Conservation (phyloP, 345 rosid genomes). For the Atalantia buxifolia region DNA sequence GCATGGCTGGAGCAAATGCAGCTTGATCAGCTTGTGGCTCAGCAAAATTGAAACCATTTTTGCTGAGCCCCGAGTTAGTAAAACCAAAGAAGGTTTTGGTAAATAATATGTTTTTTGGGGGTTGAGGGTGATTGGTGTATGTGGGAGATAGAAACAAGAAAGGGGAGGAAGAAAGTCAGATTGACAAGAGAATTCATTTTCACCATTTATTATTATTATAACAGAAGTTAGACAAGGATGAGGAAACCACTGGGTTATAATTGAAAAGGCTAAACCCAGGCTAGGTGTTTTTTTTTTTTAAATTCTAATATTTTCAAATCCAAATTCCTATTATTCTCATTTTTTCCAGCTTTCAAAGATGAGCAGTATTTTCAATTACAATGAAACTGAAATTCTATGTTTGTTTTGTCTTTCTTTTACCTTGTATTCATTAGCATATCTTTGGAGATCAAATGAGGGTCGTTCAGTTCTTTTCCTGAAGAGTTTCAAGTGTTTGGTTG, state of each 20-base stretch:
- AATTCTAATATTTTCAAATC: conserved; percentile 25
- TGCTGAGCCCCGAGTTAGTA: conserved; percentile 29
- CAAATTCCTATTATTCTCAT: conserved; percentile 28
- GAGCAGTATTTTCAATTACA: conserved; percentile 20
- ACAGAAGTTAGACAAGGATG: conserved; percentile 33
- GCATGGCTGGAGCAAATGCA: conserved; percentile 89
- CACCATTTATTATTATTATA: conserved; percentile 42
- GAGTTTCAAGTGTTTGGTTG: background rate
- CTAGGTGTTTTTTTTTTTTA: conserved; percentile 18
- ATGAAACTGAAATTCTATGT: conserved; percentile 16
- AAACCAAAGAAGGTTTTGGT: conserved; percentile 44
- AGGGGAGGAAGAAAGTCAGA: conserved; percentile 19
- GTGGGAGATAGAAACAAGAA: conserved; percentile 22
- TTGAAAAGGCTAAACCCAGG: conserved; percentile 26
- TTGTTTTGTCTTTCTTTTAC: conserved; percentile 9
- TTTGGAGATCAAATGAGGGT: conserved; percentile 16
- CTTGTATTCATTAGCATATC: conserved; percentile 25
- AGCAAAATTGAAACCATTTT: conserved; percentile 57
- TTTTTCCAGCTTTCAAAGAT: conserved; percentile 18
- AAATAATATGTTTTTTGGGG: conserved; percentile 30
- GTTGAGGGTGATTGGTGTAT: conserved; percentile 23
- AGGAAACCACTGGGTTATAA: conserved; percentile 32
- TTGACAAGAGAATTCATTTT: conserved; percentile 35
- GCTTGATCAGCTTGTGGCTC: conserved; percentile 91
- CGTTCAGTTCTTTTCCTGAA: conserved; percentile 5